Evolutionary conservation across 306 rosid species (phyloP).

Genomic region (Cajanus cajan): DNA sequence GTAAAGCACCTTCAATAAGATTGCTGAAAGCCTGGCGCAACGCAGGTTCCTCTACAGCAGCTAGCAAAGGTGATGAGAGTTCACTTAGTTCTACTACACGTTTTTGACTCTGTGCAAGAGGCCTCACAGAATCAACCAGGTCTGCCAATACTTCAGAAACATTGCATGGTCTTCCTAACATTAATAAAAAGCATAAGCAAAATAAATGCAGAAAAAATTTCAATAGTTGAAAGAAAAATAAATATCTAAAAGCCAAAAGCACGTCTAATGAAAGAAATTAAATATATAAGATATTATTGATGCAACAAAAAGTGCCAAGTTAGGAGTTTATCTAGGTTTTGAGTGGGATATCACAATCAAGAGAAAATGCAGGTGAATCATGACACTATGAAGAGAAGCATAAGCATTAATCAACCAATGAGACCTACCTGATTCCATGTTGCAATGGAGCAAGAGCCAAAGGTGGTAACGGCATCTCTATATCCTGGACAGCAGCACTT

Average conservation of each 20-base stretch:
- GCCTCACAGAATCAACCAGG: slow-evolving; percentile 78
- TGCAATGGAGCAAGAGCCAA: slow-evolving; percentile 78
- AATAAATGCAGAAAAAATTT: slow-evolving; percentile 31
- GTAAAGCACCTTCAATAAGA: slow-evolving; percentile 82
- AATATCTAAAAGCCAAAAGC: slow-evolving; percentile 4
- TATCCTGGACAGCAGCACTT: slow-evolving; percentile 52
- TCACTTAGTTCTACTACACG: slow-evolving; percentile 61
- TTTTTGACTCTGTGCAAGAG: slow-evolving; percentile 73
- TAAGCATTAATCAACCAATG: background rate
- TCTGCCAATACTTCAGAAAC: slow-evolving; percentile 77
- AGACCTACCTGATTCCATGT: slow-evolving; percentile 77
- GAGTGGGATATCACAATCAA: slow-evolving; percentile 3
- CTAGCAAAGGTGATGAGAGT: slow-evolving; percentile 58
- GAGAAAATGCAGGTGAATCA: background rate
- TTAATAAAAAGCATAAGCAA: slow-evolving; percentile 54
- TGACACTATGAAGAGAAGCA: slow-evolving; percentile 2
- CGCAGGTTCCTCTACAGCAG: slow-evolving; percentile 87
- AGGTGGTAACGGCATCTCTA: slow-evolving; percentile 95
- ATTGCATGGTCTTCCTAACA: slow-evolving; percentile 95
- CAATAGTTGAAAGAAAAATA: background rate
- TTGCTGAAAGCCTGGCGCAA: slow-evolving; percentile 95
- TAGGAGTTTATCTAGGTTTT: slow-evolving; percentile 1
- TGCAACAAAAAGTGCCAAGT: slow-evolving; percentile 3
- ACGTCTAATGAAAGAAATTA: background rate
- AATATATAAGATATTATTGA: background rate